A percentile compares a stretch with the other conserved stretches of the same genome.
These are phyloP conservation scores for Petrea volubilis DNA, from an alignment of 257 asterid species.

Conservation along the genomic window DNA sequence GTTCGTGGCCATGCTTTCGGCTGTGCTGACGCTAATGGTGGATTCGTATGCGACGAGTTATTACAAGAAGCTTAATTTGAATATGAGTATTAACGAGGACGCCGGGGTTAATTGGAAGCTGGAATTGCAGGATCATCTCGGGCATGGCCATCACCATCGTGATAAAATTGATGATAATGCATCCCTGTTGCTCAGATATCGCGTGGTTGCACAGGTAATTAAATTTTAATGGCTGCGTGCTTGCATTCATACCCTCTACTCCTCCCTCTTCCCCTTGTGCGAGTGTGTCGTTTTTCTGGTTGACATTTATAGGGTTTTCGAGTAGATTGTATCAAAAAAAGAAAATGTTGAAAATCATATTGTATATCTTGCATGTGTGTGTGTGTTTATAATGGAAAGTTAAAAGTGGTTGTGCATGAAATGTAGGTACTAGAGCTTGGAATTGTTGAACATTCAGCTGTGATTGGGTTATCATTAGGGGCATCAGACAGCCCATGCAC, in stretches of 20 bases:
- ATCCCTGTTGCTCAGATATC: conserved; percentile 21
- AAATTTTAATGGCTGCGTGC: neutral
- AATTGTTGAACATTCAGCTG: conserved; percentile 34
- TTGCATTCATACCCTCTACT: no score
- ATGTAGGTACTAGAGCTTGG: conserved; percentile 33
- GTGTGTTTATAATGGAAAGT: neutral
- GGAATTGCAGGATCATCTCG: conserved; percentile 20
- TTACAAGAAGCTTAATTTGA: conserved; percentile 16
- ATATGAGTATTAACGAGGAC: neutral
- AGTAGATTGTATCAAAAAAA: neutral
- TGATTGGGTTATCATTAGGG: conserved; percentile 32
- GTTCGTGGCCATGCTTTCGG: conserved; percentile 47
- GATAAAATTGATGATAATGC: neutral
- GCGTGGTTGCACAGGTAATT: conserved; percentile 28
- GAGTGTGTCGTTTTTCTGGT: no score
- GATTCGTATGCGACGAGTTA: conserved; percentile 44
- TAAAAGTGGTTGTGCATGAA: no score
- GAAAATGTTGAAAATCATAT: neutral
- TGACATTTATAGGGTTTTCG: no score
- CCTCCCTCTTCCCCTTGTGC: no score
- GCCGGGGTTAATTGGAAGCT: neutral
- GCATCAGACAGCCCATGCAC: conserved; percentile 31
- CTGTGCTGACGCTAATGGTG: conserved; percentile 35
- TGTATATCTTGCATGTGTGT: neutral
- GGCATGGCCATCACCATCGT: neutral